phyloP scores from a whole-genome alignment of 768 basidiomycete species.

The Hygrocybe punicea region DNA sequence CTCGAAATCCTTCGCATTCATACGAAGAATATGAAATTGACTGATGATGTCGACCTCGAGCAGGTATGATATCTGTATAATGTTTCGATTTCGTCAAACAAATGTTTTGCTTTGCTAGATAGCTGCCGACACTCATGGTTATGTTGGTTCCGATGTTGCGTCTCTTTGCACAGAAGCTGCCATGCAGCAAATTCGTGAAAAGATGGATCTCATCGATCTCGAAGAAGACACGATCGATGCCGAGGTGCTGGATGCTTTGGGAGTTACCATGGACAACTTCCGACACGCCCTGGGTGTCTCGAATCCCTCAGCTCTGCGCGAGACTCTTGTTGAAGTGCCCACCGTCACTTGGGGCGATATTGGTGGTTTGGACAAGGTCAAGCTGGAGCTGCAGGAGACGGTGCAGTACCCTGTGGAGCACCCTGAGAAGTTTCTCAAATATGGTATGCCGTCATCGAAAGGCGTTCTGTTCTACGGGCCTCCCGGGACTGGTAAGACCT shows the following conservation, averaged over 20 bases:
- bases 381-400: conserved; percentile 97
- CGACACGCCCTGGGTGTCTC: conserved; percentile 96
- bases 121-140: conserved; percentile 98
- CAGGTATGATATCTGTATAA: conserved; percentile 48
- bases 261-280: conserved; percentile 99
- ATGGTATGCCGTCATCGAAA: conserved; percentile 99
- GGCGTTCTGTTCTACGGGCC: conserved; percentile 99
- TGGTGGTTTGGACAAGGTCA: conserved; percentile 99
- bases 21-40: conserved; percentile 99
- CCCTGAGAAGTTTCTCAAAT: conserved; percentile 99
- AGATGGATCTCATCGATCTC: conserved; percentile 97
- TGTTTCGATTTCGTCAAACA: not conserved
- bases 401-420: conserved; percentile 99
- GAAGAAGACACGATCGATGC: conserved; percentile 99
- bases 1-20: conserved; percentile 98
- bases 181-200: conserved; percentile 99
- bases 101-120: conserved; percentile 52
- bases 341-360: conserved; percentile 99
- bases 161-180: conserved; percentile 98
- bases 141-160: conserved; percentile 97
- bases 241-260: conserved; percentile 96
- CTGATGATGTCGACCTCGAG: conserved; percentile 95
- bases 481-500: conserved; percentile 99
- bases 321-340: conserved; percentile 98
- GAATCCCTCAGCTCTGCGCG: conserved; percentile 97